Base-by-base conservation (phyloP, 768 basidiomycete genomes). In the Mycena kentingensis region DNA sequence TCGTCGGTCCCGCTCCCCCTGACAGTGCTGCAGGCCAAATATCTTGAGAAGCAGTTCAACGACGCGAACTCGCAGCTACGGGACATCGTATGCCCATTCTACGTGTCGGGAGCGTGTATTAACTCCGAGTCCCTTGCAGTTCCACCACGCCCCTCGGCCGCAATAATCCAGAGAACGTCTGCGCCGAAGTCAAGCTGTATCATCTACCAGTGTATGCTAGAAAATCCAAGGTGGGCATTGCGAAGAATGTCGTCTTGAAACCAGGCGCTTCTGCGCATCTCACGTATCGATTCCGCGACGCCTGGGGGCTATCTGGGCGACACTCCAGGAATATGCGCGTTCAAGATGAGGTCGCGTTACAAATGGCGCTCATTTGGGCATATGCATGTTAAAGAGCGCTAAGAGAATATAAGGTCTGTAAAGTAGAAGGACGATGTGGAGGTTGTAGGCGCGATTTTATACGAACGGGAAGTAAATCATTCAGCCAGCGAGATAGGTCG, bases 41-140 rank as follows among this genome's bases (percentile, higher is more conserved):
- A 88, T 67, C 78, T 97, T 2, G 94, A 97, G 70, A 96, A 96
- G 63, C 93, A 96, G 65, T 90, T 88, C 65, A 89, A 87, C 49
- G 93, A 95, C 60, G 92, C 94, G 2, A 91, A 95, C 70, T 74
- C 75, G 19, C 93, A 94, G 65, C 73, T 96, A 46, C 83, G 87
- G 37, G 91, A 93, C 66, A 93, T 93, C 26, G 91, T 92, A 61
- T 51, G 85, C 73, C 10, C 31, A 22, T 18, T 8, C 25, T n/a
- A 21, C 21, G 28, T 49, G 3, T 2, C 28, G 19, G 29, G 16
- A 31, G 5, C 21, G 42, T 15, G 2, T 8, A n/a, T 12, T 39
- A 34, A 51, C 31, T 37, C 21, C 16, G 12, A 22, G 15, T n/a
- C 5, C 12, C 22, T 16, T 34, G n/a, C 55, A 85, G 84, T 84